These are phyloP conservation scores for Sarocladium kiliense DNA, from an alignment of 2,329 filamentous ascomycete species.

Conservation along the genomic window DNA sequence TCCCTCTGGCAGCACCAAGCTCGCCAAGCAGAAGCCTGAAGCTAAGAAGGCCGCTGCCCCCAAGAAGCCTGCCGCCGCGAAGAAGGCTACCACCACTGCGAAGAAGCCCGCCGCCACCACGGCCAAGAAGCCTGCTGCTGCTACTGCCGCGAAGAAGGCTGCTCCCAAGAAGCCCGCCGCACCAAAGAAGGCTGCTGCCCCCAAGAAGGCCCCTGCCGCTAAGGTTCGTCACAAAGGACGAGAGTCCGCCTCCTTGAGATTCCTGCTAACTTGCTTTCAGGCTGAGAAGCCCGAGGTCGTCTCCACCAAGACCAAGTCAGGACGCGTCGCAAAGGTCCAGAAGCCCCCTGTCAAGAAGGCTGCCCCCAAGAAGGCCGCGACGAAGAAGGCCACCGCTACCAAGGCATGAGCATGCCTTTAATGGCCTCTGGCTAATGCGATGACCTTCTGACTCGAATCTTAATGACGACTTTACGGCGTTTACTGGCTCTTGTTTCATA, in stretches of 20 bases:
- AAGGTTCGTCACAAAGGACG: conserved; percentile 40
- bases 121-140: conserved; percentile 27
- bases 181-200: conserved; percentile 24
- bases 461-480: conserved; percentile 12
- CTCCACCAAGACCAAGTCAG: conserved; percentile 78
- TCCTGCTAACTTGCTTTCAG: conserved; percentile 14
- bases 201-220: conserved; percentile 24
- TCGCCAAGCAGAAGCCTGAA: conserved; percentile 59
- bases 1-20: conserved; percentile 85
- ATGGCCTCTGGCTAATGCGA: conserved; percentile 6
- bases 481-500: not conserved
- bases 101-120: conserved; percentile 25
- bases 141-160: conserved; percentile 30
- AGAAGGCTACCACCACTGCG: conserved; percentile 28
- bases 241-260: not conserved
- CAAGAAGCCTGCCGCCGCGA: conserved; percentile 26
- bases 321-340: conserved; percentile 70
- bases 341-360: conserved; percentile 44
- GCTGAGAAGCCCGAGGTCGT: conserved; percentile 61
- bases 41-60: conserved; percentile 26
- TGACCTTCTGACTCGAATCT: conserved; percentile 5
- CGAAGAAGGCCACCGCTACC: conserved; percentile 40
- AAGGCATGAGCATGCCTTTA: conserved; percentile 28
- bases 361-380: conserved; percentile 38
- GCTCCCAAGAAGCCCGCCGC: conserved; percentile 52